Evolutionary conservation across 1,284 basidiomycete species (phyloP).

Genomic region (Puccinia horiana): DNA sequence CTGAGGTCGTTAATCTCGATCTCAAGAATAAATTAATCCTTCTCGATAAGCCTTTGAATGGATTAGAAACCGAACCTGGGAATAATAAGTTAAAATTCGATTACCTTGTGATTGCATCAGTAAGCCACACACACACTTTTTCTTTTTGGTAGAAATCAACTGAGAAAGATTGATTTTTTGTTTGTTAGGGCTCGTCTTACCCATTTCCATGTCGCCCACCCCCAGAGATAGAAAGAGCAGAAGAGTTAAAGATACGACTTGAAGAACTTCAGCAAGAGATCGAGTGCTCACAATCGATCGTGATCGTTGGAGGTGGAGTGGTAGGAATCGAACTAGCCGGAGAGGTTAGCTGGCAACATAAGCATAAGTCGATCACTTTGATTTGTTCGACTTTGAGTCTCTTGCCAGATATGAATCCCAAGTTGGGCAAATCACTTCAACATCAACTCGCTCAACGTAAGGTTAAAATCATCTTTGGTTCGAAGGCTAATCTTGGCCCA

Average conservation of each 20-base stretch:
- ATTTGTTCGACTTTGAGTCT: slow-evolving; percentile 23
- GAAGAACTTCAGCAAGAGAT: slow-evolving; percentile 9
- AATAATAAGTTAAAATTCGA: slow-evolving; percentile 22
- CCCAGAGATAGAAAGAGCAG: background rate
- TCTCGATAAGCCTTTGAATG: slow-evolving; percentile 26
- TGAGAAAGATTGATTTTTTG: background rate
- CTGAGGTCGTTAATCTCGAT: slow-evolving; percentile 14
- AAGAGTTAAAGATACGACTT: slow-evolving; percentile 18
- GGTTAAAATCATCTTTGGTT: slow-evolving; percentile 36
- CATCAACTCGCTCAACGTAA: slow-evolving; percentile 13
- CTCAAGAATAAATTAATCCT: background rate
- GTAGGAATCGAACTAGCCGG: slow-evolving; percentile 47
- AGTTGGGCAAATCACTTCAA: slow-evolving; percentile 23
- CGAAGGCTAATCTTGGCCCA: slow-evolving; percentile 14
- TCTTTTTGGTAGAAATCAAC: background rate
- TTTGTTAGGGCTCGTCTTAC: slow-evolving; percentile 39
- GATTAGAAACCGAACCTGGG: background rate
- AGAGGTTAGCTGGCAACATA: slow-evolving; percentile 24
- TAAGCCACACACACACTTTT: background rate
- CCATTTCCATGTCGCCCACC: slow-evolving; percentile 38
- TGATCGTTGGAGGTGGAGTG: slow-evolving; percentile 41
- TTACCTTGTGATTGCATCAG: slow-evolving; percentile 41
- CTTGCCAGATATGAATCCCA: slow-evolving; percentile 21
- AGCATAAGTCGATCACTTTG: slow-evolving; percentile 35
- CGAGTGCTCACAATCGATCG: slow-evolving; percentile 5